Evolutionary conservation across 2,329 filamentous ascomycete species (phyloP), one percentile per base, ranked within the genome.

Genomic region (Colletotrichum camelliae): DNA sequence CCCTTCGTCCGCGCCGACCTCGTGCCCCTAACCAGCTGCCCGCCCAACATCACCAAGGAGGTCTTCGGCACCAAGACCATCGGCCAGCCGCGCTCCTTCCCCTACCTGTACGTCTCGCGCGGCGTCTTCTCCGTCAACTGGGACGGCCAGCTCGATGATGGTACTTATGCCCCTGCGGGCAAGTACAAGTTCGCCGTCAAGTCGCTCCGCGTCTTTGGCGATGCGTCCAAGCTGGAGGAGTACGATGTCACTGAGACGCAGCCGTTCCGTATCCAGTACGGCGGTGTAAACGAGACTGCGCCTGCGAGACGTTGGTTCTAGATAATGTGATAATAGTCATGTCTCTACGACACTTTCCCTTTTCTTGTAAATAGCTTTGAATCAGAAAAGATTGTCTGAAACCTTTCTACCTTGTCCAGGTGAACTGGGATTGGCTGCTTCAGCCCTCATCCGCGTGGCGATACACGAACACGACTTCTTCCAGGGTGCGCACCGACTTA

Each of bases 171-270:
- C 2, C 86, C 88, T 0, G 83, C 85, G 0, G 90, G 90, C 13
- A 79, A 80, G 33, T 91, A 92, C 81, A 88, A 86, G 80, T 83
- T 91, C 66, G 83, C 83, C 1, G 83, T 90, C 35, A 85, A 85
- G 72, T 87, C 89, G 4, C 80, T 91, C 77, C 86, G 85, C 74
- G 86, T 91, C 74, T 90, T 88, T 79, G 90, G 90, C 7, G 84
- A 91, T 72, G 81, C 82, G 39, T 80, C 82, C 16, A 83, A 86
- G 71, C 75, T 82, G 3, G 81, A 80, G 5, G 88, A 91, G 65
- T 91, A 89, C 81, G 89, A 91, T 31, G 79, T 82, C 2, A 79
- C 80, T 27, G 84, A 87, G 78, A 85, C 88, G 13, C 79, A 81
- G 1, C 70, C 83, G 1, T 89, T 91, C 75, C 79, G 80, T n/a